Base-by-base conservation (phyloP, 106 monocot genomes). In the Hemerocallis citrina region DNA sequence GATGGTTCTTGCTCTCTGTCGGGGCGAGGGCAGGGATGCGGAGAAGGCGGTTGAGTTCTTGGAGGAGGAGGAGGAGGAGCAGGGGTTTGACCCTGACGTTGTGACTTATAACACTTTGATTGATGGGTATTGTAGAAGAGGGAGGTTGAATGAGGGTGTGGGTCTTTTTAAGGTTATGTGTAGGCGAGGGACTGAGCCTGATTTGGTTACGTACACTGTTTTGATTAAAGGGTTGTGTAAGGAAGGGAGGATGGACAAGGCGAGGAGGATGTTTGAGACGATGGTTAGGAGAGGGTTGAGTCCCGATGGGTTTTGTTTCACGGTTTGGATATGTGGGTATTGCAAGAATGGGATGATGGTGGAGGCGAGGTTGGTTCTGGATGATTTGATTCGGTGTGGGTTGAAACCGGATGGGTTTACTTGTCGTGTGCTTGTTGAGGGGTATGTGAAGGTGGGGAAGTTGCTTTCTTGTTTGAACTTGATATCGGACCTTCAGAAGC, bases 61-160 rank as follows among this genome's bases (percentile, higher is more conserved):
- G 71, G 87, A 82, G 45, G n/a, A n/a, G n/a, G 58, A 79, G 35
- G 36, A 35, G 1, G 57, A 57, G 12, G 7, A 19, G 57, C 80
- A 79, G 9, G 89, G 94, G 21, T 95, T 95, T 44, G 65, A 78
- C 24, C 94, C 94, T 0, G 94, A 95, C n/a, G 31, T 84, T 1
- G 66, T 89, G 47, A 95, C 94, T 1, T 95, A 89, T 59, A 95
- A 95, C 55, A 89, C 94, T 7, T 60, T 89, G 29, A 83, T 95
- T 33, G 65, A 73, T n/a, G 94, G 86, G 34, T 84, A 76, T 50
- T 86, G 80, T 75, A 62, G 63, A 38, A 82, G 57, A 29, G 80
- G 80, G 24, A 74, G 65, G 33, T 7, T 79, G 19, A 74, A 81
- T 3, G 77, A 83, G 15, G 94, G 89, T 0, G 43, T 86, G 39